phyloP scores from a whole-genome alignment of 2,329 filamentous ascomycete species.

The Pyricularia grisea region DNA sequence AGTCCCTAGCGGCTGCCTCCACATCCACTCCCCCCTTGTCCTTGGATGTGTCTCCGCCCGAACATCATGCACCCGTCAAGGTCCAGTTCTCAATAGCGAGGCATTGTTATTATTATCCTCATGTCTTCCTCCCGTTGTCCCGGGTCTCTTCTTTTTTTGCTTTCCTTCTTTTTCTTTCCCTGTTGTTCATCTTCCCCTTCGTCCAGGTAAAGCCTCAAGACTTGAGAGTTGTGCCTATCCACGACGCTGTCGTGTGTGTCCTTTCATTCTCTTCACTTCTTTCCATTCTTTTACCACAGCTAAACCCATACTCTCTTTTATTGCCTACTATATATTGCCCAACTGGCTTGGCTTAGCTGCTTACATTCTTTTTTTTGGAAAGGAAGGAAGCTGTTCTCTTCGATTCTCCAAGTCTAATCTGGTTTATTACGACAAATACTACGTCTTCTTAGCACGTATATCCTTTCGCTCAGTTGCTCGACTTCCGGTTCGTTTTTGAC shows the following conservation, averaged over 20 bases:
- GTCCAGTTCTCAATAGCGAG: conserved; percentile 9
- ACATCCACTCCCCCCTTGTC: neutral
- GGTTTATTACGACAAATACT: conserved; percentile 14
- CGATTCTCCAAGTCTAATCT: conserved; percentile 24
- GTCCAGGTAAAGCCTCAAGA: conserved; percentile 16
- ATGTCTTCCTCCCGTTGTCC: conserved; percentile 16
- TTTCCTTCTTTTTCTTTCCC: conserved; percentile 18
- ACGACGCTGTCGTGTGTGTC: conserved; percentile 20
- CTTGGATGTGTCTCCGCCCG: conserved; percentile 21
- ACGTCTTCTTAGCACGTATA: conserved; percentile 16
- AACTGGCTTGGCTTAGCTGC: conserved; percentile 52
- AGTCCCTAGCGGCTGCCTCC: conserved; percentile 1
- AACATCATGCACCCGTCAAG: conserved; percentile 20
- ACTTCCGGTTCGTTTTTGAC: conserved; percentile 8
- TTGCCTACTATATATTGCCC: conserved; percentile 32
- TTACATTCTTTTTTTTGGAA: conserved; percentile 40
- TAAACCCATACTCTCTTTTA: conserved; percentile 30
- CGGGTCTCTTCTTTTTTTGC: conserved; percentile 13
- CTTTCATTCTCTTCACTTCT: conserved; percentile 20
- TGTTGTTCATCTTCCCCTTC: conserved; percentile 12
- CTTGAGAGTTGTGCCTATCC: conserved; percentile 11
- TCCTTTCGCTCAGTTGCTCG: conserved; percentile 12
- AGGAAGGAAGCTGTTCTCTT: conserved; percentile 15
- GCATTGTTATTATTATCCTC: conserved; percentile 31
- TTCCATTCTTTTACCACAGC: conserved; percentile 22